These are phyloP conservation scores for Populus hybrid DNA, from an alignment of 441 rosid genomes.

Conservation along the genomic window DNA sequence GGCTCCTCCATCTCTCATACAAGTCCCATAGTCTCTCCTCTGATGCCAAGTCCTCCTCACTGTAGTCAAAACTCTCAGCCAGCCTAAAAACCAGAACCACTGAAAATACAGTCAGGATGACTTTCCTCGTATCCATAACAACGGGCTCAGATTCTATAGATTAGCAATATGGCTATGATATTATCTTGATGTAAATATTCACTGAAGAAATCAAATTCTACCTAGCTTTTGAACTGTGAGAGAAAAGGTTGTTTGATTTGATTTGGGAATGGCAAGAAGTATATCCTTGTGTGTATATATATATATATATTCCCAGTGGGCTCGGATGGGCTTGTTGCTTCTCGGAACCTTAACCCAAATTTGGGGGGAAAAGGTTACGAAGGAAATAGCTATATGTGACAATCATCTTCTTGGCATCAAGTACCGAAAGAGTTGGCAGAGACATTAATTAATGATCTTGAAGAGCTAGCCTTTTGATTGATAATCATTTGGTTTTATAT, in stretches of 20 bases:
- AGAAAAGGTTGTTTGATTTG: neutral
- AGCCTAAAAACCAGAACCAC: constrained; percentile 33
- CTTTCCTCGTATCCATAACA: constrained; percentile 23
- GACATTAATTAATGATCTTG: too few species aligned
- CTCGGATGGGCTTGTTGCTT: neutral
- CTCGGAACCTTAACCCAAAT: constrained; percentile 22
- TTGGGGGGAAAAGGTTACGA: constrained; percentile 9
- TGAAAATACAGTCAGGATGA: constrained; percentile 27
- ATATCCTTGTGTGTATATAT: too few species aligned
- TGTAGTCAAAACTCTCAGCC: constrained; percentile 52
- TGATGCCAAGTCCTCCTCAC: constrained; percentile 52
- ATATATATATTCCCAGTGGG: neutral
- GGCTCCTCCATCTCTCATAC: constrained; percentile 77
- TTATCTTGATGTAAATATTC: neutral
- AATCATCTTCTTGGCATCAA: constrained; percentile 1
- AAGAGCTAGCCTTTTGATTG: too few species aligned
- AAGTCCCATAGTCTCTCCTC: constrained; percentile 58
- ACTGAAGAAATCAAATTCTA: neutral
- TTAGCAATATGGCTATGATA: neutral
- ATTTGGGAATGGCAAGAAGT: neutral
- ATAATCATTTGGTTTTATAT: too few species aligned
- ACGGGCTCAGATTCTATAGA: neutral
- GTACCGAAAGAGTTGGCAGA: too few species aligned
- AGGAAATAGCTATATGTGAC: neutral
- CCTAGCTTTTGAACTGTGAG: too few species aligned